Evolutionary conservation across 345 rosid genomes (phyloP), one percentile per base, ranked within the genome.

Genomic region (Passiflora organensis): DNA sequence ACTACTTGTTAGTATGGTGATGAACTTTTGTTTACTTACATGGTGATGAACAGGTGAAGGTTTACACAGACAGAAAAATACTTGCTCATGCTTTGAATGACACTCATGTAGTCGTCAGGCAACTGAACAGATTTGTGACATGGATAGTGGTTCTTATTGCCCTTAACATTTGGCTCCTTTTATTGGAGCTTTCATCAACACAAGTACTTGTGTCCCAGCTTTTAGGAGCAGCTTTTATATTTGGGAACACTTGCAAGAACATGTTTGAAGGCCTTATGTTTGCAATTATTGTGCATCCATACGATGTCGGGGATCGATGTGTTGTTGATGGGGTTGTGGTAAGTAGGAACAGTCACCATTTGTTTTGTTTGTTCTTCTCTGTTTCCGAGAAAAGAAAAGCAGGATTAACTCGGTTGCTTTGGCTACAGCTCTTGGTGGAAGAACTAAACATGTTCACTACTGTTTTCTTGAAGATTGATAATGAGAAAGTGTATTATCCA

Each of bases 281-380:
- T 43, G 95, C 84, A 11, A 84, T 87, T 42, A 74, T 84, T 54
- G 79, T 84, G 93, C 96, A 87, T 48, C 93, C 96, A 24, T 87
- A 79, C 68, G 96, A 87, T 48, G 93, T 86, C 0, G 95, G 96
- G 22, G 95, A 88, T 43, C 85, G 83, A 34, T 89, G 96, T 25
- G 82, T 83, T 44, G 36, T 89, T 20, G 96, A 89, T 55, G 91
- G 89, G 10, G 72, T 64, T 42, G 64, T 58, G 85, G 96, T 85
- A 77, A 57, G 46, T n/a, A n/a, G n/a, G n/a, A n/a, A n/a, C n/a
- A n/a, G n/a, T n/a, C n/a, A n/a, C n/a, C n/a, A n/a, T n/a, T n/a
- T n/a, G n/a, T n/a, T n/a, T n/a, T n/a, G n/a, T n/a, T n/a, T n/a
- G n/a, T n/a, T n/a, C n/a, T n/a, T 28, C 34, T 8, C 34, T 28